These are phyloP conservation scores for Luvunga scandens DNA, from an alignment of 345 rosid genomes.

Conservation along the genomic window DNA sequence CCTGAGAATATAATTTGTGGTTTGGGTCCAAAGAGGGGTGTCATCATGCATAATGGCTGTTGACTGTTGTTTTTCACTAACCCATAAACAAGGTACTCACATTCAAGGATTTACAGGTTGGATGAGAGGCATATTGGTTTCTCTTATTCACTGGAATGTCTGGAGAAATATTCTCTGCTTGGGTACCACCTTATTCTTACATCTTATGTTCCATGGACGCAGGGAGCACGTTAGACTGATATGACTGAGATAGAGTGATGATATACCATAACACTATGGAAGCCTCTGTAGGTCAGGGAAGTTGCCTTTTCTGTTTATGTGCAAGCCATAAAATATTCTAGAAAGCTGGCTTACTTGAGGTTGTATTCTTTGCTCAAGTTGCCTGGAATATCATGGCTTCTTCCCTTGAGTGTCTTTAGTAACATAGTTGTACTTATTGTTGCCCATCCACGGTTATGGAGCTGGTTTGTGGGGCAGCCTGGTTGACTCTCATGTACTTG, in stretches of 20 bases:
- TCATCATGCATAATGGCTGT: slow-evolving; percentile 16
- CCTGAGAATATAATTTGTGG: slow-evolving; percentile 55
- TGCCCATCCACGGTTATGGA: slow-evolving; percentile 76
- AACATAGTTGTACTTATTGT: slow-evolving; percentile 43
- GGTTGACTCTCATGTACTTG: slow-evolving; percentile 66
- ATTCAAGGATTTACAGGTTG: slow-evolving; percentile 25
- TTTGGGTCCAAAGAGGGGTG: slow-evolving; percentile 41
- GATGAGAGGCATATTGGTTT: slow-evolving; percentile 35
- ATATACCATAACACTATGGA: neutral
- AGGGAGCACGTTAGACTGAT: slow-evolving; percentile 20
- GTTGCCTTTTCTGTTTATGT: slow-evolving; percentile 1
- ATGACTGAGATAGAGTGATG: slow-evolving; percentile 10
- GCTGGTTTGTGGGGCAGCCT: slow-evolving; percentile 88
- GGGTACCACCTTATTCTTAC: slow-evolving; percentile 21
- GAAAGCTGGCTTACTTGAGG: slow-evolving; percentile 18
- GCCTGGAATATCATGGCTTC: slow-evolving; percentile 33
- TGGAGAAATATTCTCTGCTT: slow-evolving; percentile 18
- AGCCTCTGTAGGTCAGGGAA: slow-evolving; percentile 14
- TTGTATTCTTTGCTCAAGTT: slow-evolving; percentile 22
- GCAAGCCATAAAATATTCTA: neutral
- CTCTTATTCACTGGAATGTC: slow-evolving; percentile 21
- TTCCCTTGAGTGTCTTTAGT: slow-evolving; percentile 40
- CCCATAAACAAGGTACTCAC: slow-evolving; percentile 16
- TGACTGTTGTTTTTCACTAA: slow-evolving; percentile 13
- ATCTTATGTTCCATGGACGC: slow-evolving; percentile 44